Conservation (phyloP, 805 yeast genomes). For the Dipodascus geniculatus region DNA sequence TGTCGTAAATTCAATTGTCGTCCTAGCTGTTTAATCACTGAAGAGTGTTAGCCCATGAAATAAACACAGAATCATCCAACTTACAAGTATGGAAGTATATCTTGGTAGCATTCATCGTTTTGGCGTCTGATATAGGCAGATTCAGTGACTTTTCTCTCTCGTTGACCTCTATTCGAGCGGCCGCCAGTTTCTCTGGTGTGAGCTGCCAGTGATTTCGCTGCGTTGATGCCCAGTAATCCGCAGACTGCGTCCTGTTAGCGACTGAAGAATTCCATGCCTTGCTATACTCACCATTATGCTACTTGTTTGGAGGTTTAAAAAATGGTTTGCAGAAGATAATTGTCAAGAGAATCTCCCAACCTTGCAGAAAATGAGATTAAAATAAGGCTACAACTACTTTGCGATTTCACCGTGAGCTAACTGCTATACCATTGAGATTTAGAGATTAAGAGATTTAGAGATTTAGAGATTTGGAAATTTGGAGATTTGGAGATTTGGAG, state of each 20-base stretch:
- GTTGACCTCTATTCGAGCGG: constrained; percentile 27
- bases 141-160: constrained; percentile 22
- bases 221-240: constrained; percentile 79
- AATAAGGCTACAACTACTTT: too few relatives aligned
- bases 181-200: constrained; percentile 45
- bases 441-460: too few relatives aligned
- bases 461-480: too few relatives aligned
- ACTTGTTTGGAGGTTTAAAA: neutral
- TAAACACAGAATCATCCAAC: constrained; percentile 1
- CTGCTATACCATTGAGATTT: too few relatives aligned
- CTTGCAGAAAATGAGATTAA: neutral
- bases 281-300: neutral
- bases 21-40: constrained; percentile 60
- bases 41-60: too few relatives aligned
- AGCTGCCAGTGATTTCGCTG: constrained; percentile 77
- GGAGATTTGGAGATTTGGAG: too few relatives aligned
- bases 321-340: neutral
- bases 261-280: neutral
- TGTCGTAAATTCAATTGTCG: constrained; percentile 69
- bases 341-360: neutral
- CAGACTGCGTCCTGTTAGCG: constrained; percentile 38
- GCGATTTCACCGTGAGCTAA: too few relatives aligned
- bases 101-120: constrained; percentile 15
- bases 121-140: constrained; percentile 25
- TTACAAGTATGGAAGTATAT: constrained; percentile 58